Conservation (phyloP, 345 rosid genomes). For the Euphorbia pulcherrima region DNA sequence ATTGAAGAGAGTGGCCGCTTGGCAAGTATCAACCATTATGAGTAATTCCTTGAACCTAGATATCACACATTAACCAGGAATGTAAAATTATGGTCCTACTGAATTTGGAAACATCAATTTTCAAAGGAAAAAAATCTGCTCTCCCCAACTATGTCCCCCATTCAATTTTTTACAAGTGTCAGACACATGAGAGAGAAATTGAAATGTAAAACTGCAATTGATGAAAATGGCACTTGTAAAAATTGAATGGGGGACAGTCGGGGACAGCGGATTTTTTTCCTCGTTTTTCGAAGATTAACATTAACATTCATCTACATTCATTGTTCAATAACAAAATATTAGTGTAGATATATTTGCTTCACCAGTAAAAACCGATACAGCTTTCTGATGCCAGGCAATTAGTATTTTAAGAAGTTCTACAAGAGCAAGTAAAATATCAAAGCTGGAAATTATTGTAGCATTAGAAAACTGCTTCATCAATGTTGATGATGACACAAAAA, state of each 20-base stretch:
- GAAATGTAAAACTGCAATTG: no score
- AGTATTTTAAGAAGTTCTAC: background rate
- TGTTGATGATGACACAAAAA: background rate
- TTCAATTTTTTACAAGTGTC: no score
- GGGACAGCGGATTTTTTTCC: no score
- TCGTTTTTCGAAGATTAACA: background rate
- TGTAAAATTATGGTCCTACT: conserved; percentile 3
- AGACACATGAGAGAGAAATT: no score
- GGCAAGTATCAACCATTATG: conserved; percentile 99
- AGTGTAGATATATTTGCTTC: background rate
- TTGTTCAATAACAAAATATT: background rate
- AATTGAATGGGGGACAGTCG: no score
- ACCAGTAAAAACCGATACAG: background rate
- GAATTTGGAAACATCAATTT: conserved; percentile 7
- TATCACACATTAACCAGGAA: conserved; percentile 22
- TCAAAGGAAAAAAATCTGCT: no score
- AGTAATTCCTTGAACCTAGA: conserved; percentile 91
- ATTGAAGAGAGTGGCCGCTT: conserved; percentile 94
- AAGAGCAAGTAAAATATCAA: conserved; percentile 3
- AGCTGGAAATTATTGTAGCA: conserved; percentile 6
- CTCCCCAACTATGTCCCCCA: no score
- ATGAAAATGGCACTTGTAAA: no score
- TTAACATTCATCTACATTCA: background rate
- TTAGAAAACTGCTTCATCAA: background rate
- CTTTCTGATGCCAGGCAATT: background rate